A percentile compares a stretch with the other conserved stretches of the same genome.
Evolutionary conservation across 176 grass and related monocot species (phyloP).

Genomic region (Rhipidocladum racemiflorum): DNA sequence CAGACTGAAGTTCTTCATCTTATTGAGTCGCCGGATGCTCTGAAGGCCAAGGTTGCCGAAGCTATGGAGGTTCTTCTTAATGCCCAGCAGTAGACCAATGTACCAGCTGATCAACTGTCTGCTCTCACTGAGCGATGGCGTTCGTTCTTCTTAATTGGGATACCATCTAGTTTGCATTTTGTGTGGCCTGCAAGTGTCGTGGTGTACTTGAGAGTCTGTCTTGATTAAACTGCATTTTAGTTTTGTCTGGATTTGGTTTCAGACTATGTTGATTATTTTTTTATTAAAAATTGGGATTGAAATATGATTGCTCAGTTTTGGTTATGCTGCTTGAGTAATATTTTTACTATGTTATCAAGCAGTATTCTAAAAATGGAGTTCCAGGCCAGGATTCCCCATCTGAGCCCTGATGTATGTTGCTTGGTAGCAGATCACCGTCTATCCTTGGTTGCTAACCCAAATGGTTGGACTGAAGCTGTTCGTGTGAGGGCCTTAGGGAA

Average conservation of each 20-base stretch:
- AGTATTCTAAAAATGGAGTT: too few relatives aligned
- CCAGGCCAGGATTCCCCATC: too few relatives aligned
- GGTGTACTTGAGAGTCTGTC: not conserved
- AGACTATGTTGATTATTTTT: not conserved
- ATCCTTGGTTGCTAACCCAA: too few relatives aligned
- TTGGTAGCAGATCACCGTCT: too few relatives aligned
- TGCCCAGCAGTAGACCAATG: constrained; percentile 41
- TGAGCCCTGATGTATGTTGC: too few relatives aligned
- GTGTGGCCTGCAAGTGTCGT: not conserved
- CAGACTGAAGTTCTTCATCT: constrained; percentile 66
- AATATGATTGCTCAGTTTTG: not conserved
- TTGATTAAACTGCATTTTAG: not conserved
- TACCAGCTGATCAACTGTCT: constrained; percentile 38
- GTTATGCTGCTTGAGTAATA: not conserved
- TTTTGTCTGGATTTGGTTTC: not conserved
- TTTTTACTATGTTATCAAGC: too few relatives aligned
- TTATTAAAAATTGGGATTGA: not conserved
- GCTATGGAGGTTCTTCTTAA: constrained; percentile 62
- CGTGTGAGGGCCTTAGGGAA: too few relatives aligned
- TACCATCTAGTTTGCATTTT: not conserved
- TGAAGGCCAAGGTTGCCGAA: constrained; percentile 60
- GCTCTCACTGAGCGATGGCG: constrained; percentile 33
- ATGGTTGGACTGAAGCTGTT: too few relatives aligned
- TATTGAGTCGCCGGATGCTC: constrained; percentile 59
- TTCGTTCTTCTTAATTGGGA: not conserved